A percentile compares a stretch with the other conserved stretches of the same genome.
These are phyloP conservation scores for Chytriomyces sp. DNA, from an alignment of 192 early-diverging fungal genomes.

Conservation along the genomic window DNA sequence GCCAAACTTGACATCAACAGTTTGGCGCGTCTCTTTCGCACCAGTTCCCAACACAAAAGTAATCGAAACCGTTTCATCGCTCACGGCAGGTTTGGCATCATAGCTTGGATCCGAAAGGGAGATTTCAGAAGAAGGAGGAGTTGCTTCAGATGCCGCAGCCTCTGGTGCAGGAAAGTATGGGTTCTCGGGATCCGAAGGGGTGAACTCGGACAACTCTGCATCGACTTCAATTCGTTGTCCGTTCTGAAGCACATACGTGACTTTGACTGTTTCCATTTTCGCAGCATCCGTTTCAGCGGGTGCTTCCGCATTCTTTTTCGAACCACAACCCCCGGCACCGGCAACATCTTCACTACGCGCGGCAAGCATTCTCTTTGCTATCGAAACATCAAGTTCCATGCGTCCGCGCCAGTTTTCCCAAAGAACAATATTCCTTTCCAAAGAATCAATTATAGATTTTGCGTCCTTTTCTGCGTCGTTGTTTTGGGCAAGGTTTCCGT, in stretches of 20 bases:
- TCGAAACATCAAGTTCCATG: slow-evolving; percentile 37
- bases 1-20: slow-evolving; percentile 39
- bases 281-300: not conserved
- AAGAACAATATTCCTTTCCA: slow-evolving; percentile 43
- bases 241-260: slow-evolving; percentile 48
- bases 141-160: not conserved
- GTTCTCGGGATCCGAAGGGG: slow-evolving; percentile 21
- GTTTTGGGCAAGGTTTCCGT: slow-evolving; percentile 49
- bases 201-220: slow-evolving; percentile 45
- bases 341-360: not conserved
- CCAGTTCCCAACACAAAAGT: slow-evolving; percentile 25
- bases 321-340: not conserved
- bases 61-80: slow-evolving; percentile 2
- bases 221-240: slow-evolving; percentile 51
- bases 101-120: not conserved
- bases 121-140: not conserved
- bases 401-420: slow-evolving; percentile 63
- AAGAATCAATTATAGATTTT: slow-evolving; percentile 45
- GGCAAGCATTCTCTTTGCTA: slow-evolving; percentile 8
- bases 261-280: slow-evolving; percentile 34
- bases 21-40: not conserved
- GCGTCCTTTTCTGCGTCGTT: slow-evolving; percentile 38
- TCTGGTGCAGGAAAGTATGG: slow-evolving; percentile 8
- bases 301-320: not conserved
- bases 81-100: not conserved